phyloP scores from a whole-genome alignment of 768 basidiomycete species.

The Suillus discolor region DNA sequence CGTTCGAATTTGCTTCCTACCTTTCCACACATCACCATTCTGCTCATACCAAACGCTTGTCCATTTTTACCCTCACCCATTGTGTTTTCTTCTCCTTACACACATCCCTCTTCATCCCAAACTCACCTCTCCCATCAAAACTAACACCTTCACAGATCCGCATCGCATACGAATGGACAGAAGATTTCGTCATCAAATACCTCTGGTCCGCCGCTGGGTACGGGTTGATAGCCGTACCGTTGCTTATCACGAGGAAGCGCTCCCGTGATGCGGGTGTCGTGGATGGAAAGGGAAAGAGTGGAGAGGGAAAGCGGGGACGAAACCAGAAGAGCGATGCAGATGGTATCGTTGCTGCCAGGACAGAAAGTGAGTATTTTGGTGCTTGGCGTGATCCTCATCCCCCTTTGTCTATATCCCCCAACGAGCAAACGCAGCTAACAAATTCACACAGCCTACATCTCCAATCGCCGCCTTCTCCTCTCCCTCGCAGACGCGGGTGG shows the following conservation, averaged over 20 bases:
- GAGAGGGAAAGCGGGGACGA: slow-evolving; percentile 9
- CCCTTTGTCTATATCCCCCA: background rate
- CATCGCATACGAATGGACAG: slow-evolving; percentile 93
- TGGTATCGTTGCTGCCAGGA: slow-evolving; percentile 47
- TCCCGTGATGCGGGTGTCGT: background rate
- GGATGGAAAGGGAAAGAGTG: slow-evolving; percentile 23
- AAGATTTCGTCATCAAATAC: slow-evolving; percentile 97
- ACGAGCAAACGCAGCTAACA: background rate
- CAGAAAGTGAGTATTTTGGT: slow-evolving; percentile 42
- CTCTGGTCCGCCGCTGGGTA: slow-evolving; percentile 95
- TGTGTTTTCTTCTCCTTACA: background rate
- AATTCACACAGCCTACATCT: slow-evolving; percentile 71
- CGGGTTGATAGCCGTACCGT: slow-evolving; percentile 86
- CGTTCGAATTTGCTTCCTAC: slow-evolving; percentile 10
- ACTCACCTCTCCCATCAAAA: background rate
- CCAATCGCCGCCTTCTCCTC: slow-evolving; percentile 85
- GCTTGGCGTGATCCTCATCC: background rate
- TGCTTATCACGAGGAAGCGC: slow-evolving; percentile 64
- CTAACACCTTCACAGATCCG: slow-evolving; percentile 56
- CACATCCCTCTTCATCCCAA: background rate
- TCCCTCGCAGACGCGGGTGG: slow-evolving; percentile 98
- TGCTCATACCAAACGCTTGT: background rate
- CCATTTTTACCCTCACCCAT: background rate
- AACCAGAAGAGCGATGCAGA: slow-evolving; percentile 19
- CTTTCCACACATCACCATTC: background rate